These are phyloP conservation scores for Alternaria dauci DNA, from an alignment of 2,329 filamentous ascomycete species.

Conservation along the genomic window DNA sequence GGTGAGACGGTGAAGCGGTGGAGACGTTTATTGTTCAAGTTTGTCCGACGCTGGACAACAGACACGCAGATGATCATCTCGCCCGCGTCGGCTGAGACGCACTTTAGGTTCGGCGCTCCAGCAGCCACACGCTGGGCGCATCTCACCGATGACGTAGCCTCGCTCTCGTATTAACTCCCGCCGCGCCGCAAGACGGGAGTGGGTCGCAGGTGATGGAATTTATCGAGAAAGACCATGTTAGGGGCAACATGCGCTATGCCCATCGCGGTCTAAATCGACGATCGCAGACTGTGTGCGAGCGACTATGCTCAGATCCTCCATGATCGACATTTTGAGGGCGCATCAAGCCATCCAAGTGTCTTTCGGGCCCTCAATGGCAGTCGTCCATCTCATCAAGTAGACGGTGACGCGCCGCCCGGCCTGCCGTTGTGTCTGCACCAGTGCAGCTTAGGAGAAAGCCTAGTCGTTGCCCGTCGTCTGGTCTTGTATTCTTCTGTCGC, in stretches of 20 bases:
- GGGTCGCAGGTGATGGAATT: conserved; percentile 11
- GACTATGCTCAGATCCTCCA: conserved; percentile 12
- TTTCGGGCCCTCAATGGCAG: conserved; percentile 12
- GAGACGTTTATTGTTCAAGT: too few relatives aligned
- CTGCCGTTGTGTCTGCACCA: conserved; percentile 3
- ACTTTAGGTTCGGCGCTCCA: not conserved
- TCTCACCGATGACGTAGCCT: conserved; percentile 2
- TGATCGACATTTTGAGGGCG: conserved; percentile 28
- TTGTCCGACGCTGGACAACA: not conserved
- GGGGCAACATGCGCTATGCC: conserved; percentile 16
- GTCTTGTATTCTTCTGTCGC: conserved; percentile 6
- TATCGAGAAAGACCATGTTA: conserved; percentile 14
- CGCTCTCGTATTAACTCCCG: not conserved
- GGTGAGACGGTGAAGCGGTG: too few relatives aligned
- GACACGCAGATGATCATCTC: not conserved
- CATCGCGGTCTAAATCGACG: conserved; percentile 22
- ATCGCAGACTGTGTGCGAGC: conserved; percentile 16
- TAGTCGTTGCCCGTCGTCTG: not conserved
- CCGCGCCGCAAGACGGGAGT: not conserved
- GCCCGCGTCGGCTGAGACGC: not conserved
- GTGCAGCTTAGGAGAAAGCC: not conserved
- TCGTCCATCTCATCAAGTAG: conserved; percentile 12
- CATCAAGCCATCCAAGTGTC: conserved; percentile 25
- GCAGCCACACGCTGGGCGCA: not conserved
- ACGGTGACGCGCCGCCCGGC: conserved; percentile 7